phyloP scores from a whole-genome alignment of 257 asterid species.

The Ilex aquifolium region DNA sequence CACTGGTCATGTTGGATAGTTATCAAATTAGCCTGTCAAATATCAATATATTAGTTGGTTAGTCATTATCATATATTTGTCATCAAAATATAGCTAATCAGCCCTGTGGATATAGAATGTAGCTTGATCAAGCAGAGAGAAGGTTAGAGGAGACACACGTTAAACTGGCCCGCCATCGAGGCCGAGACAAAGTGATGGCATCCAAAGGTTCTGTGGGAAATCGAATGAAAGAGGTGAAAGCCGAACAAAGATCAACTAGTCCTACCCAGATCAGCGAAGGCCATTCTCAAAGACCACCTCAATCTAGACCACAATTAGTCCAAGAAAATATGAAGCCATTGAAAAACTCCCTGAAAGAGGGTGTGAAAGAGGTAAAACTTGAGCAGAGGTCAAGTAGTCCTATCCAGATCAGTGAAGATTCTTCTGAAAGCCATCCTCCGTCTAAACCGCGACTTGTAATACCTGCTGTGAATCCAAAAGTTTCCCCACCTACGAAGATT shows the following conservation, averaged over 20 bases:
- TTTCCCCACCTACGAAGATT: slow-evolving; percentile 20
- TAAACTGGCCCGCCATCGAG: slow-evolving; percentile 44
- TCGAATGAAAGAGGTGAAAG: slow-evolving; percentile 20
- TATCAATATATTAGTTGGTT: too few relatives aligned
- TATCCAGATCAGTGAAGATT: slow-evolving; percentile 20
- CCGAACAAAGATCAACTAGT: slow-evolving; percentile 22
- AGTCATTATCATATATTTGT: too few relatives aligned
- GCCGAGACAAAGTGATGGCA: slow-evolving; percentile 22
- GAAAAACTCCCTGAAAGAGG: slow-evolving; percentile 19
- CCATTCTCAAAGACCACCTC: slow-evolving; percentile 15
- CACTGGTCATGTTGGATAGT: too few relatives aligned
- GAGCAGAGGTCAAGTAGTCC: slow-evolving; percentile 22
- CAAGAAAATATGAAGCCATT: slow-evolving; percentile 25
- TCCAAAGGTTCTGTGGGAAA: slow-evolving; percentile 21
- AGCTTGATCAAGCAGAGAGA: slow-evolving; percentile 54
- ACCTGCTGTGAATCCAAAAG: slow-evolving; percentile 30
- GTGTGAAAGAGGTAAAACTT: slow-evolving; percentile 17
- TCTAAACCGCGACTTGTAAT: slow-evolving; percentile 42
- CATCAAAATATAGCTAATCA: slow-evolving; percentile 7
- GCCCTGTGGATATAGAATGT: slow-evolving; percentile 20
- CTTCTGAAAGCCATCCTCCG: slow-evolving; percentile 26
- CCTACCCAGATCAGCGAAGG: slow-evolving; percentile 17
- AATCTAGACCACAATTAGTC: slow-evolving; percentile 13
- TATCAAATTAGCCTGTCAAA: too few relatives aligned
- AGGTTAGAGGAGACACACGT: slow-evolving; percentile 48